Evolutionary conservation across 2,329 filamentous ascomycete species (phyloP).

Genomic region (Cordyceps cateniannulata): DNA sequence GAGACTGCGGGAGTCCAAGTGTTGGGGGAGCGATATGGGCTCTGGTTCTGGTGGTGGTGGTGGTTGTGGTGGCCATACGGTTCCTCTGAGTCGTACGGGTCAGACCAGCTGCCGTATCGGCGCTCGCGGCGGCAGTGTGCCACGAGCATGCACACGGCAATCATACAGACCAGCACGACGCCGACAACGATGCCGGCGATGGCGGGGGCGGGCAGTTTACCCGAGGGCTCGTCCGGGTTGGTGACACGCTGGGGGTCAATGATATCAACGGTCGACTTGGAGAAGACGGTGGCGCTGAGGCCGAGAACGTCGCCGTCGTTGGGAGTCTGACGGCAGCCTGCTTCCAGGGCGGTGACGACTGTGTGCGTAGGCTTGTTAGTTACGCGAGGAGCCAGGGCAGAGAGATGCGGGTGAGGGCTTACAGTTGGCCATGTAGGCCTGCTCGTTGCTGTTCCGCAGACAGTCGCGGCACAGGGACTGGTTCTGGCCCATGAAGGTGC

Average conservation of each 20-base stretch:
- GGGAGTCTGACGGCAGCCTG: slow-evolving; percentile 41
- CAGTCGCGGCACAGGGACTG: slow-evolving; percentile 36
- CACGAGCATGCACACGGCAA: neutral
- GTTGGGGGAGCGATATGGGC: neutral
- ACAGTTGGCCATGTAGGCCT: slow-evolving; percentile 45
- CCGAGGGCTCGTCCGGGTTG: slow-evolving; percentile 15
- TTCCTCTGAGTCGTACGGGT: neutral
- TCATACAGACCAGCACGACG: slow-evolving; percentile 27
- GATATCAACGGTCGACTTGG: slow-evolving; percentile 31
- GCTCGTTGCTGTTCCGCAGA: slow-evolving; percentile 32
- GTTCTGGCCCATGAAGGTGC: slow-evolving; percentile 24
- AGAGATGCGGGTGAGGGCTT: slow-evolving; percentile 17
- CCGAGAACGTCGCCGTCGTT: slow-evolving; percentile 30
- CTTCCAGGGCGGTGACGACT: slow-evolving; percentile 35
- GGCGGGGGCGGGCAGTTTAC: slow-evolving; percentile 37
- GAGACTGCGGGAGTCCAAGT: neutral
- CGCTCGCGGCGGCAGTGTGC: neutral
- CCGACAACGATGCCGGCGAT: slow-evolving; percentile 49
- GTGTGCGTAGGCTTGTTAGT: neutral
- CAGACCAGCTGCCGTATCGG: neutral
- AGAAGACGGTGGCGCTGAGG: slow-evolving; percentile 39
- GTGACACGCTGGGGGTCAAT: slow-evolving; percentile 21
- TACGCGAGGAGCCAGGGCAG: no score
- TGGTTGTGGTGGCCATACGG: neutral
- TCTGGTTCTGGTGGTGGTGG: no score